Evolutionary conservation across 2,329 filamentous ascomycete genomes (phyloP).

Genomic region (Aspergillus ruber): DNA sequence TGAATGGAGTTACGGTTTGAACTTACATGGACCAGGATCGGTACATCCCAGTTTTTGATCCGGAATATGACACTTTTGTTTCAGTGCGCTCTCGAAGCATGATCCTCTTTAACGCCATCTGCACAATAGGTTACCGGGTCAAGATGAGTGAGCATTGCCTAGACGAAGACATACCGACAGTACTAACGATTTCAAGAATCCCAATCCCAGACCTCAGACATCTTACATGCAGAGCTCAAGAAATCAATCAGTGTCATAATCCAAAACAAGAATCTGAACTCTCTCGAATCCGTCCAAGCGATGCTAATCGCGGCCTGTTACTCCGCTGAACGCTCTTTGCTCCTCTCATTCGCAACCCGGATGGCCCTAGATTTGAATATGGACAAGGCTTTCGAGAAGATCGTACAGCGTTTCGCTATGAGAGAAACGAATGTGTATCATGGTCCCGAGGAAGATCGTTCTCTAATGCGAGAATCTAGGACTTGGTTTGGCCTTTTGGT

Average conservation of each 20-base stretch:
- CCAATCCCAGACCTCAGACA: slow-evolving; percentile 31
- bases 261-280: slow-evolving; percentile 31
- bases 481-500: slow-evolving; percentile 51
- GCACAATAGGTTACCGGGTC: slow-evolving; percentile 47
- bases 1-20: too few species aligned
- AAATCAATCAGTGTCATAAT: slow-evolving; percentile 43
- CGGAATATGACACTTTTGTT: slow-evolving; percentile 39
- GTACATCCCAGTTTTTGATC: slow-evolving; percentile 46
- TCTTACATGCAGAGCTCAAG: slow-evolving; percentile 41
- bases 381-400: slow-evolving; percentile 38
- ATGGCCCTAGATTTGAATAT: slow-evolving; percentile 47
- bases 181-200: too few species aligned
- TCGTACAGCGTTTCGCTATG: slow-evolving; percentile 25
- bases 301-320: slow-evolving; percentile 49
- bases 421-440: slow-evolving; percentile 15
- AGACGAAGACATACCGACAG: too few species aligned
- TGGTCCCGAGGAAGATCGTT: slow-evolving; percentile 19
- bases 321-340: slow-evolving; percentile 45
- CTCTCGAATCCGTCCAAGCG: slow-evolving; percentile 48
- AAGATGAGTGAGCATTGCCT: slow-evolving; percentile 16
- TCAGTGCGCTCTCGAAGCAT: slow-evolving; percentile 43
- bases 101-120: slow-evolving; percentile 48
- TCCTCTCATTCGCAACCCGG: slow-evolving; percentile 46
- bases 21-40: slow-evolving; percentile 30
- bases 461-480: slow-evolving; percentile 39